Evolutionary conservation across 208 protist species (phyloP), one percentile per base, ranked within the genome.

Genomic region (Wallacemonas sp.): DNA sequence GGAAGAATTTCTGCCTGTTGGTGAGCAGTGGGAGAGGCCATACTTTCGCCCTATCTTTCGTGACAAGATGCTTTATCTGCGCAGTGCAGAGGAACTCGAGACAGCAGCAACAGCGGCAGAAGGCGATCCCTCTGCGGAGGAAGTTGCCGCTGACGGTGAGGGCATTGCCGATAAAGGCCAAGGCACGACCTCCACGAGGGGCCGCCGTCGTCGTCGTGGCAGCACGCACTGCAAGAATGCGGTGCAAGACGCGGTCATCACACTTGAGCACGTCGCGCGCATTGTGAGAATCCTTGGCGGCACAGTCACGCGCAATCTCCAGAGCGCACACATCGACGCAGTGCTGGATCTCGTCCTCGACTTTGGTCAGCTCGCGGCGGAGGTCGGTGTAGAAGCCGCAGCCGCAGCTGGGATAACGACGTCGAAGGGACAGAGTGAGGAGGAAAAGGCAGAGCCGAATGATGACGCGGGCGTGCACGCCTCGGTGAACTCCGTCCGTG

Each of bases 251-350:
- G 75, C 66, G 42, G 54, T 68, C n/a, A 75, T 67, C 1, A 75
- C 72, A 27, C 61, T 72, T 14, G 66, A 75, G 65, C 75, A 82
- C 53, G 84, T 79, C 27, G 72, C 69, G 38, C 73, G 82, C 62
- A 65, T 94, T 1, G 51, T 94, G 15, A 84, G 82, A 21, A 34
- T 82, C 17, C 75, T 94, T 19, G 88, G 88, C 27, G 88, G 84
- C 3, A 79, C 77, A 42, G 73, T 90, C 12, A 82, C 80, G 33
- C 74, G 82, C 41, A 79, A 65, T 47, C 36, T 75, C 12, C 55
- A 49, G 30, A 77, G 78, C 41, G 49, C 60, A 9, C 70, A 80
- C 47, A 66, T 93, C 0, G 77, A 83, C 21, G 56, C 78, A 0
- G 75, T 88, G 21, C 54, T 93, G 2, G 68, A 88, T 65, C 70